Evolutionary conservation across 176 grass and related monocot species (phyloP).

Genomic region (Raddia guianensis): DNA sequence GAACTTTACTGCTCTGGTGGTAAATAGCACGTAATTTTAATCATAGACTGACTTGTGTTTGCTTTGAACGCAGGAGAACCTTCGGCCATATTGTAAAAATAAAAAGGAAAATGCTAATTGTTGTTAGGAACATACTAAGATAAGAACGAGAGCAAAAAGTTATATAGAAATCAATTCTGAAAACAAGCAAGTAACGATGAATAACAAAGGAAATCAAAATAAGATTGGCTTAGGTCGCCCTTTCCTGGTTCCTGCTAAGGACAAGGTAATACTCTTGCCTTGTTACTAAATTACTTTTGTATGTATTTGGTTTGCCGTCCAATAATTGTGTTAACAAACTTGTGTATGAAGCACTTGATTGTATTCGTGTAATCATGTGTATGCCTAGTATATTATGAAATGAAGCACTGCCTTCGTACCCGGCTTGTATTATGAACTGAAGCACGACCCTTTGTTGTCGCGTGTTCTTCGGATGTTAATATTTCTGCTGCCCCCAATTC

Average conservation of each 20-base stretch:
- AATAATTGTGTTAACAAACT: background rate
- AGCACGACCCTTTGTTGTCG: background rate
- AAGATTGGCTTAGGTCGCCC: background rate
- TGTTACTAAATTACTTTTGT: background rate
- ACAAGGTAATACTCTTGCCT: slow-evolving; percentile 16
- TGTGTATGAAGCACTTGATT: background rate
- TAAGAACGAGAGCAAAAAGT: no score
- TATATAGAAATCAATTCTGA: no score
- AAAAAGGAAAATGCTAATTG: no score
- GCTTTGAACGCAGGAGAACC: no score
- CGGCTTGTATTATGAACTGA: background rate
- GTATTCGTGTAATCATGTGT: background rate
- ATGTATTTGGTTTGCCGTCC: slow-evolving; percentile 10
- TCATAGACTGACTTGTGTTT: no score
- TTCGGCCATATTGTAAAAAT: no score
- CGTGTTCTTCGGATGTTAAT: no score
- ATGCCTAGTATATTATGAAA: background rate
- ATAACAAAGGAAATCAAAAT: no score
- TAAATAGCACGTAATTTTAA: no score
- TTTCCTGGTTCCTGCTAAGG: background rate
- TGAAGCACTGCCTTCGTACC: background rate
- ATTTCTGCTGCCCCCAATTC: background rate
- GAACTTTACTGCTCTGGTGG: no score
- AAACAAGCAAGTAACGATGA: no score
- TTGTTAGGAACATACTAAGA: no score